Conservation (phyloP, 2,329 filamentous ascomycete genomes). For the Aspergillus aculeatinus region DNA sequence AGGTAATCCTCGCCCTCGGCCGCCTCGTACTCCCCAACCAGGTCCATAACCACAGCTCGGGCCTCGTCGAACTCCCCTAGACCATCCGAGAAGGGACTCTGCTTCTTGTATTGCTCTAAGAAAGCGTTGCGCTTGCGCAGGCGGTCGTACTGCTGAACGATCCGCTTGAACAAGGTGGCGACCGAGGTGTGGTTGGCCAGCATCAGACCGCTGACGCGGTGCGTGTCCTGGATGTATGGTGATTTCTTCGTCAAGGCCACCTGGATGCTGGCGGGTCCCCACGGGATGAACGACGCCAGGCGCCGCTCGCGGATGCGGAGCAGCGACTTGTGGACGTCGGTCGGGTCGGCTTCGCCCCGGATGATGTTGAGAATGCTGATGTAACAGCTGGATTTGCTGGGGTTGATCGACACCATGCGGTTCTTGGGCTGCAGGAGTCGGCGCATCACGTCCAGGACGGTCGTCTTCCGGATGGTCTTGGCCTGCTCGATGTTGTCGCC, state of each 20-base stretch:
- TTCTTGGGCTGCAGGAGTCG: conserved; percentile 95
- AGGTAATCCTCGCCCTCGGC: conserved; percentile 90
- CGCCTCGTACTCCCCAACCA: conserved; percentile 93
- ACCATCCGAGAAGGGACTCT: conserved; percentile 87
- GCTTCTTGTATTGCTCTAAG: conserved; percentile 93
- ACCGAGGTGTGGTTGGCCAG: conserved; percentile 97
- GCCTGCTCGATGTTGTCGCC: conserved; percentile 94
- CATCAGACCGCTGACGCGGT: conserved; percentile 95
- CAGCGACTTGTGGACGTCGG: conserved; percentile 95
- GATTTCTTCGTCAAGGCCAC: conserved; percentile 95
- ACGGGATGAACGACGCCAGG: conserved; percentile 94
- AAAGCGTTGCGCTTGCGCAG: conserved; percentile 97
- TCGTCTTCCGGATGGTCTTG: conserved; percentile 97
- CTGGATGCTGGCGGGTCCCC: conserved; percentile 96
- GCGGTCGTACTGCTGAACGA: conserved; percentile 86
- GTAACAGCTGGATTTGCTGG: conserved; percentile 96
- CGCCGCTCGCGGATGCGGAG: conserved; percentile 92
- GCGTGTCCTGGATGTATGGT: conserved; percentile 90
- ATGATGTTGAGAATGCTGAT: conserved; percentile 99
- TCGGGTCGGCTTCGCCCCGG: conserved; percentile 96
- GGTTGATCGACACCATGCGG: conserved; percentile 95
- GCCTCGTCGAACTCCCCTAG: conserved; percentile 94
- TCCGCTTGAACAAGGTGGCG: conserved; percentile 92
- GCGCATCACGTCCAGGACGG: conserved; percentile 96
- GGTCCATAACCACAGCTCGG: conserved; percentile 81